phyloP scores from a whole-genome alignment of 495 filamentous ascomycete species.

The Aspergillus ellipticus region DNA sequence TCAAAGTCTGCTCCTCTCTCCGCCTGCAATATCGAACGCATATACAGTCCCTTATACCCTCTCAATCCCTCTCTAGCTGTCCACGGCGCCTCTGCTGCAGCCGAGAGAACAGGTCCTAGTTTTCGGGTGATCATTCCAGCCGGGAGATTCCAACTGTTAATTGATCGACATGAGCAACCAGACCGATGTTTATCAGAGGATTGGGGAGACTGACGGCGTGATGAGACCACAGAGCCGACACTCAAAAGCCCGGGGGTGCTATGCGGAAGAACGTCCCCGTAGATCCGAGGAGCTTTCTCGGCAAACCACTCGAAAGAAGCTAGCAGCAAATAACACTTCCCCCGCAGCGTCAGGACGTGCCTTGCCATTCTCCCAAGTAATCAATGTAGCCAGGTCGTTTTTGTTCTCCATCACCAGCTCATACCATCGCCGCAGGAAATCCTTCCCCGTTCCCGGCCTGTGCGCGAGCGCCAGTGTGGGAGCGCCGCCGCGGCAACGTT shows the following conservation, averaged over 20 bases:
- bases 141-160: constrained; percentile 34
- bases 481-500: background rate
- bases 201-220: constrained; percentile 27
- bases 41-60: too few relatives aligned
- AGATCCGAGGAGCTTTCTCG: constrained; percentile 47
- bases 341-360: constrained; percentile 40
- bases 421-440: constrained; percentile 22
- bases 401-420: constrained; percentile 32
- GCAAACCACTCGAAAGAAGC: constrained; percentile 52
- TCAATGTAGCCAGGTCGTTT: constrained; percentile 43
- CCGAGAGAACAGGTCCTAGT: constrained; percentile 56
- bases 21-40: too few relatives aligned
- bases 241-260: constrained; percentile 30
- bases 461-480: background rate
- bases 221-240: constrained; percentile 33
- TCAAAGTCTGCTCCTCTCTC: too few relatives aligned
- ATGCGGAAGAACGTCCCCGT: constrained; percentile 33
- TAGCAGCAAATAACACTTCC: constrained; percentile 45
- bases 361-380: constrained; percentile 49
- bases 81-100: too few relatives aligned
- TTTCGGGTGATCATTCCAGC: constrained; percentile 58
- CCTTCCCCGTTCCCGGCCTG: constrained; percentile 14
- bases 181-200: background rate
- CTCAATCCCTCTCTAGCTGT: too few relatives aligned
- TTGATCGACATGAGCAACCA: too few relatives aligned